Base-by-base conservation (phyloP, 2,329 filamentous ascomycete species). In the Nothopassalora personata region DNA sequence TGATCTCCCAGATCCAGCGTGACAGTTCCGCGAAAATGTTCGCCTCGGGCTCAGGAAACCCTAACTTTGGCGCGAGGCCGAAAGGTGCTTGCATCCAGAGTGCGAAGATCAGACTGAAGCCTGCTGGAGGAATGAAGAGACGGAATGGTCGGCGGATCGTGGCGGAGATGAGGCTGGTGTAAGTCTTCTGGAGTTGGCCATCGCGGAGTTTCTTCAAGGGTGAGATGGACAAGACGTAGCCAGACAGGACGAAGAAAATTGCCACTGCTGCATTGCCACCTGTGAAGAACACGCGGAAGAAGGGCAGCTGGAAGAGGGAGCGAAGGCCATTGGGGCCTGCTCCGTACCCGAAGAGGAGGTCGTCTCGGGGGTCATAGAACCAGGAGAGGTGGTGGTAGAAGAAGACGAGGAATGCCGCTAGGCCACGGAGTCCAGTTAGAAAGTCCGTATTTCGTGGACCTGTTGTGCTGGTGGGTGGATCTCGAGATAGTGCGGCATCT, bases 401-500 rank as follows among this genome's bases (percentile, higher is more conserved):
- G 69, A 86, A 88, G 15, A 88, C 86, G 19, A 87, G 67, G 28
- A 88, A 77, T 8, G 86, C 83, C 6, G 85, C 85, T 60, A 88
- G 84, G 1, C 86, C 86, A 62, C 86, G 77, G 7, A 88, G 73
- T 10, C 86, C 86, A 64, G 88, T 86, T 7, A 86, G 77, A 63
- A 82, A 85, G 18, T 58, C 56, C 5, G 50, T 58, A 7, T 56
- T 56, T 18, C 39, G 39, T 43, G 39, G 39, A 15, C 7, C 5
- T n/a, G 39, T 1, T 43, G 39, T 43, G 13, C 4, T 43, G 49
- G n/a, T 33, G 7, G 6, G n/a, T 10, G 49, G 34, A 5, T 28
- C 27, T 51, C 30, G 49, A 19, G 10, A 13, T 34, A 51, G 30
- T 18, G 49, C 49, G 27, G 49, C 49, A 6, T 51, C 28, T 51